Percentiles rank a stretch among this genome's conserved stretches.
phyloP scores from a whole-genome alignment of 1,284 basidiomycete species.

The Ganoderma sinense region DNA sequence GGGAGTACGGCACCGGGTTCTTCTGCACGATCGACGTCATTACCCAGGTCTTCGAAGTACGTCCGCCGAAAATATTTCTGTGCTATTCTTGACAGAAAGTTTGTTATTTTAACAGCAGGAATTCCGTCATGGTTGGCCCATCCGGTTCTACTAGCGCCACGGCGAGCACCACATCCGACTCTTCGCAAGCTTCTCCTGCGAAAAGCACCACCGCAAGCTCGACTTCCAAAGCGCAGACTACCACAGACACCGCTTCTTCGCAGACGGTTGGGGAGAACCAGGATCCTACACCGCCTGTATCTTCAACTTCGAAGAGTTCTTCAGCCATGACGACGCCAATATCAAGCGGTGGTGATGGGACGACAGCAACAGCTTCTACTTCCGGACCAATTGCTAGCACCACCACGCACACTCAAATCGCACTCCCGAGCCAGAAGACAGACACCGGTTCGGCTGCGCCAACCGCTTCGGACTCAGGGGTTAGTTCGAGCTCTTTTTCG shows the following conservation, averaged over 20 bases:
- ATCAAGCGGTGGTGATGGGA: not conserved
- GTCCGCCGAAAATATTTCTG: not conserved
- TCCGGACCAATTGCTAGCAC: not conserved
- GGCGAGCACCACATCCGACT: not conserved
- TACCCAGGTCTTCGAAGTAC: slow-evolving; percentile 1
- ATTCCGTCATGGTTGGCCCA: slow-evolving; percentile 11
- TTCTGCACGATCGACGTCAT: not conserved
- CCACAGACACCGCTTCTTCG: not conserved
- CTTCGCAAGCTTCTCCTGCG: slow-evolving; percentile 8
- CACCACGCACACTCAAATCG: not conserved
- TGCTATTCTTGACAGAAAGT: not conserved
- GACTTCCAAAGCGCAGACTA: not conserved
- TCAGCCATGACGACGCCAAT: slow-evolving; percentile 1
- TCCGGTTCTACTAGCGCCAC: not conserved
- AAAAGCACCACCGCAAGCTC: slow-evolving; percentile 1
- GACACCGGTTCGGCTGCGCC: not conserved
- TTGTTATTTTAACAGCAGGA: not conserved
- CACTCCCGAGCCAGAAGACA: slow-evolving; percentile 1
- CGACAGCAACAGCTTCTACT: not conserved
- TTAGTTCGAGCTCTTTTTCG: slow-evolving; percentile 28
- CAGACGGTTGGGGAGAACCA: not conserved
- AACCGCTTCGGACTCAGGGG: slow-evolving; percentile 18
- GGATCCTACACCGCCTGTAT: not conserved
- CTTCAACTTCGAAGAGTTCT: not conserved
- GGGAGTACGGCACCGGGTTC: slow-evolving; percentile 6